Evolutionary conservation across 805 yeast genomes (phyloP), one percentile per base, ranked within the genome.

Genomic region (Metschnikowia koreensis): DNA sequence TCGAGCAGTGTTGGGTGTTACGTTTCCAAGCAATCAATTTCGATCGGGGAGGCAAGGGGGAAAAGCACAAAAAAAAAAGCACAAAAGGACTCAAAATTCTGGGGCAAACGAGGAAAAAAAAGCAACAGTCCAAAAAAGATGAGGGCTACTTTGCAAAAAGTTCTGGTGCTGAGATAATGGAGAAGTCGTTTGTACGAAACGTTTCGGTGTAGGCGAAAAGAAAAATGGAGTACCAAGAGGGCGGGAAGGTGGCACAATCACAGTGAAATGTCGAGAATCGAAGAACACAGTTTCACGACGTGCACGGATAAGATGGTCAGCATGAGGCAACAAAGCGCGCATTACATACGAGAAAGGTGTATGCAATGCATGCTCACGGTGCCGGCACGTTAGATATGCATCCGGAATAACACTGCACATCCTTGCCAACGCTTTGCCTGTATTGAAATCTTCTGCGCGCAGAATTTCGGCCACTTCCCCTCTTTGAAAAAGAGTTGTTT

Each of bases 271-370:
- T 50, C 53, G 53, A 50, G 47, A 41, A 41, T 41, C 47, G 40
- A 22, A 50, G 50, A 46, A 46, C 37, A 50, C 46, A 50, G 53
- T 50, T 50, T 50, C 53, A 50, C 53, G 50, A 50, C 47, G 50
- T 41, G 50, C 50, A 37, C 50, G 53, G 48, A 50, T 50, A 50
- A 46, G 48, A 28, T 46, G 50, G 15, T 36, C 28, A n/a, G 50
- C 53, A 50, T 45, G 47, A 41, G 29, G 47, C 38, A 42, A 37
- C 47, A 50, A 41, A 16, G 47, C 46, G 34, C 46, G 52, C 52
- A 50, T 28, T 50, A 44, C 52, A 50, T 50, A 50, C 52, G 52
- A 50, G 52, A 9, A 17, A 39, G 40, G 43, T 41, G 38, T 29
- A 41, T 41, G 48, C 38, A 31, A 44, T 44, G 48, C 48, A 41